Evolutionary conservation across 2,329 filamentous ascomycete genomes (phyloP).

Genomic region (Pyrenochaeta sp.): DNA sequence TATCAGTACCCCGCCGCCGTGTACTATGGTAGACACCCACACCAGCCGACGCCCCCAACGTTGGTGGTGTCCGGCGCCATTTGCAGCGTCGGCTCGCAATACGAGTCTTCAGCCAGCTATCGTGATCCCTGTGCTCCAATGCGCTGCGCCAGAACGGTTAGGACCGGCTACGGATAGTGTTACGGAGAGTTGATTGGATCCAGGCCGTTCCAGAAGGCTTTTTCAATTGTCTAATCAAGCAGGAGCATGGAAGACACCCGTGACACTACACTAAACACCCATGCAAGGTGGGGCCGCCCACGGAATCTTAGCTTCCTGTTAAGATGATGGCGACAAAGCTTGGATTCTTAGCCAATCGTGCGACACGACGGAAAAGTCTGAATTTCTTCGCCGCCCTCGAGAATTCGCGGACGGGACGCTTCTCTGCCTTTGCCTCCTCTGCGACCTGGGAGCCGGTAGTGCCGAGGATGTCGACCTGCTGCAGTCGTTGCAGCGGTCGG

Average conservation of each 20-base stretch:
- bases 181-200: background rate
- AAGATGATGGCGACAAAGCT: constrained; percentile 16
- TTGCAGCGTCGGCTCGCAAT: background rate
- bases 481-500: background rate
- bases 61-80: background rate
- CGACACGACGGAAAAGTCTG: background rate
- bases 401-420: background rate
- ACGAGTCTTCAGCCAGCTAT: background rate
- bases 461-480: background rate
- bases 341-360: constrained; percentile 9
- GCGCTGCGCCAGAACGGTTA: background rate
- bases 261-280: background rate
- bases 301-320: constrained; percentile 1
- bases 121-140: background rate
- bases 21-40: background rate
- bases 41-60: constrained; percentile 11
- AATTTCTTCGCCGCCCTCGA: background rate
- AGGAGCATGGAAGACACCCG: background rate
- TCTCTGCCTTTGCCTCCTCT: background rate
- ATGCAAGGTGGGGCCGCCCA: background rate
- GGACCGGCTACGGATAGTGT: background rate
- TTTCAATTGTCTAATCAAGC: background rate
- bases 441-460: background rate
- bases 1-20: constrained; percentile 11
- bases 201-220: constrained; percentile 1